phyloP scores from a whole-genome alignment of 768 basidiomycete genomes.

The Gyrodon lividus region DNA sequence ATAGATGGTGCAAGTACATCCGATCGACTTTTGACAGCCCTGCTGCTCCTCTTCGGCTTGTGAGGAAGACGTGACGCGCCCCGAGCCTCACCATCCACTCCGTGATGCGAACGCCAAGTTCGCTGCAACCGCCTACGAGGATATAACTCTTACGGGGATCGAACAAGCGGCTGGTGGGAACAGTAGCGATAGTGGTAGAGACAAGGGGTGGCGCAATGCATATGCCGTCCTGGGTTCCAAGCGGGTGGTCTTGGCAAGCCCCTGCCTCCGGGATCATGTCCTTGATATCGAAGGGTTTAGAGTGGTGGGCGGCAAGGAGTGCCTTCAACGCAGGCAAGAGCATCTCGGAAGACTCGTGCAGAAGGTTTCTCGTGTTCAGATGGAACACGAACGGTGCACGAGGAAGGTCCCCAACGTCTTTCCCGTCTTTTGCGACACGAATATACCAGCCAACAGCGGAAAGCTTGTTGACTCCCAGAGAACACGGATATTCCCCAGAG shows the following conservation, averaged over 20 bases:
- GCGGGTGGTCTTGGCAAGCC: neutral
- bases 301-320: conserved; percentile 4
- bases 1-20: conserved; percentile 15
- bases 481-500: neutral
- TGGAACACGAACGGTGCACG: conserved; percentile 3
- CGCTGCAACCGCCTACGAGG: conserved; percentile 24
- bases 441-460: conserved; percentile 7
- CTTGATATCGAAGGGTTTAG: conserved; percentile 1
- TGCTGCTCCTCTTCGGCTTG: conserved; percentile 19
- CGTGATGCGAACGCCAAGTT: conserved; percentile 24
- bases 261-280: neutral
- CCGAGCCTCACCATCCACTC: conserved; percentile 25
- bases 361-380: conserved; percentile 2
- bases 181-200: neutral
- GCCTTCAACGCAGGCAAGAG: neutral
- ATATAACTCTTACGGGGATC: conserved; percentile 21
- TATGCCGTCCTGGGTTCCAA: neutral
- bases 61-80: conserved; percentile 23
- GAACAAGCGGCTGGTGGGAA: conserved; percentile 10
- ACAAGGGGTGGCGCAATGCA: neutral
- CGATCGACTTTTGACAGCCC: conserved; percentile 15
- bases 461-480: conserved; percentile 1
- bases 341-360: neutral
- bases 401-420: neutral
- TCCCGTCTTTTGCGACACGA: neutral